Evolutionary conservation across 2,329 filamentous ascomycete species (phyloP).

Genomic region (Sclerotinia subarctica): DNA sequence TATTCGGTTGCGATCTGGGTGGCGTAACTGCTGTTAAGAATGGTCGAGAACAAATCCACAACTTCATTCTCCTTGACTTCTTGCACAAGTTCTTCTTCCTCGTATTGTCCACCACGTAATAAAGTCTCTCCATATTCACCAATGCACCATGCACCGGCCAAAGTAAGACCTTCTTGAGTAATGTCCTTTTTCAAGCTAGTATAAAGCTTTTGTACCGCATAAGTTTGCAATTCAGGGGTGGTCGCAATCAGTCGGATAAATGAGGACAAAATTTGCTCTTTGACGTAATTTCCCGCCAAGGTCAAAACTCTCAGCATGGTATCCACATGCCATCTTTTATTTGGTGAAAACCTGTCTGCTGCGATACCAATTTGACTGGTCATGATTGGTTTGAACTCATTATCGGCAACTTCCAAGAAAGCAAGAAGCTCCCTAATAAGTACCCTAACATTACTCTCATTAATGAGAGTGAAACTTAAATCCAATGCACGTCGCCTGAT

Average conservation of each 20-base stretch:
- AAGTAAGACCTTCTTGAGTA: constrained; percentile 90
- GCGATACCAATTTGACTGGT: constrained; percentile 97
- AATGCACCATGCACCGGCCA: constrained; percentile 95
- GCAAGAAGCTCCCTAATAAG: constrained; percentile 89
- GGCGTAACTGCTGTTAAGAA: constrained; percentile 91
- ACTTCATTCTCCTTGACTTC: constrained; percentile 84
- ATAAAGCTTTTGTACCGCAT: constrained; percentile 94
- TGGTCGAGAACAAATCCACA: constrained; percentile 86
- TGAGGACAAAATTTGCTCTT: constrained; percentile 94
- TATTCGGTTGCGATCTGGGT: constrained; percentile 92
- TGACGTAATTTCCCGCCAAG: constrained; percentile 92
- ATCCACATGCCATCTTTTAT: constrained; percentile 97
- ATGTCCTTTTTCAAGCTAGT: constrained; percentile 90
- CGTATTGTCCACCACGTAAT: constrained; percentile 84
- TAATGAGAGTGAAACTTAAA: constrained; percentile 96
- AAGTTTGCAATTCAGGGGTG: constrained; percentile 90
- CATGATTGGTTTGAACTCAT: constrained; percentile 98
- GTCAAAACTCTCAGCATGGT: constrained; percentile 94
- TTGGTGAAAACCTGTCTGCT: constrained; percentile 91
- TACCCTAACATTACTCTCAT: constrained; percentile 91
- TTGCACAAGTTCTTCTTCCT: constrained; percentile 84
- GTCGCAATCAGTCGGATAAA: constrained; percentile 95
- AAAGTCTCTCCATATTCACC: constrained; percentile 93
- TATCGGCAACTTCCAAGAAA: constrained; percentile 95
- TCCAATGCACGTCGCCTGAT: constrained; percentile 94